phyloP scores from a whole-genome alignment of 495 filamentous ascomycete genomes.

The Trichoderma reesei region DNA sequence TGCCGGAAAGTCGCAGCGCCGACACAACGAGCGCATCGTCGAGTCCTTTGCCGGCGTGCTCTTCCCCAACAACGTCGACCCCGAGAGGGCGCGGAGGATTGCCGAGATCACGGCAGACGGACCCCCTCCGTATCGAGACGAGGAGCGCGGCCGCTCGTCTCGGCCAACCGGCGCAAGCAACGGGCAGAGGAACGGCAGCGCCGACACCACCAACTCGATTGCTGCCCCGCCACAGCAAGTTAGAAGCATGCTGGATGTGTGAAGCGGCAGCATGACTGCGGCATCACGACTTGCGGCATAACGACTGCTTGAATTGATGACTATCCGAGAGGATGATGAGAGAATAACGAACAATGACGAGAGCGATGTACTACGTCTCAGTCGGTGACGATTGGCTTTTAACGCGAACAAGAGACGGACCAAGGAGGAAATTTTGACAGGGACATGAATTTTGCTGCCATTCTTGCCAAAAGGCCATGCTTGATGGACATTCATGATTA shows the following conservation, averaged over 20 bases:
- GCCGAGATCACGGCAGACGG: conserved; percentile 25
- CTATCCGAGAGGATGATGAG: background rate
- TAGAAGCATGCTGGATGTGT: conserved; percentile 51
- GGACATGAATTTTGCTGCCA: no score
- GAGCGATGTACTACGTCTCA: background rate
- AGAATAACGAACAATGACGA: background rate
- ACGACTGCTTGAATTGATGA: no score
- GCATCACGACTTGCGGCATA: background rate
- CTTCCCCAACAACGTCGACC: conserved; percentile 23
- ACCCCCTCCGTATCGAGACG: conserved; percentile 22
- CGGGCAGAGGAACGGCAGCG: conserved; percentile 26
- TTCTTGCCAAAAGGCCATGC: no score
- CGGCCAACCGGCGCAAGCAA: conserved; percentile 11
- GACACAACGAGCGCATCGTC: conserved; percentile 27
- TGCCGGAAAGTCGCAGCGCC: conserved; percentile 25
- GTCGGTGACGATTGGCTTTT: no score
- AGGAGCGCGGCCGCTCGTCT: conserved; percentile 18
- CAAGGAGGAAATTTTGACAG: no score
- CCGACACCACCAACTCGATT: conserved; percentile 23
- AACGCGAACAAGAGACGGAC: no score
- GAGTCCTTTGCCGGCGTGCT: conserved; percentile 24
- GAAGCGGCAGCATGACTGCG: conserved; percentile 11
- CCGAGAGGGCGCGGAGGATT: conserved; percentile 9
- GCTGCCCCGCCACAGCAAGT: conserved; percentile 37
- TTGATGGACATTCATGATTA: no score